Evolutionary conservation across 257 asterid species (phyloP).

Genomic region (Przewalskia tangutica): DNA sequence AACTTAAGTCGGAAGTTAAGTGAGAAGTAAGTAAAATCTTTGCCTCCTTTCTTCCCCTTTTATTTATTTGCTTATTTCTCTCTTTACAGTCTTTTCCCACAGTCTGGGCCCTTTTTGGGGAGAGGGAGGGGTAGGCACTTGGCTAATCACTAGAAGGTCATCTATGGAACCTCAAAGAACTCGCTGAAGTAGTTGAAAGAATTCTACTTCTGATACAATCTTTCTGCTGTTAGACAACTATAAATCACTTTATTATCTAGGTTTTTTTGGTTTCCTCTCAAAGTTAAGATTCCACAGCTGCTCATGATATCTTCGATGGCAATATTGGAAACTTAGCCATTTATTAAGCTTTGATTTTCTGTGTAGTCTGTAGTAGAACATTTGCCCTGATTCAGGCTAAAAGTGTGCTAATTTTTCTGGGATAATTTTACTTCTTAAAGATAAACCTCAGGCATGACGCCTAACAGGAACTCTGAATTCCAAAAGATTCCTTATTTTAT

Average conservation of each 20-base stretch:
- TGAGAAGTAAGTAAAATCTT: constrained; percentile 18
- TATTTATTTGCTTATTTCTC: background rate
- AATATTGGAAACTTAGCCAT: background rate
- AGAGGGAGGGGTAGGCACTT: too few relatives aligned
- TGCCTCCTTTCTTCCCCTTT: background rate
- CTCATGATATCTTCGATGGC: background rate
- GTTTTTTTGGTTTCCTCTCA: background rate
- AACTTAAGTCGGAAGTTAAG: constrained; percentile 46
- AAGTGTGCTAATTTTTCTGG: background rate
- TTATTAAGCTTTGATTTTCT: background rate
- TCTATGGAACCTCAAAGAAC: too few relatives aligned
- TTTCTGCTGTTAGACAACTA: background rate
- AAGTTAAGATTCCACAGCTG: background rate
- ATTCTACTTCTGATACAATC: background rate
- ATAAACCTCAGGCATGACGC: background rate
- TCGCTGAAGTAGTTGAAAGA: background rate
- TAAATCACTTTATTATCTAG: background rate
- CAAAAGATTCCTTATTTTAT: background rate
- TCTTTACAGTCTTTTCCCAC: background rate
- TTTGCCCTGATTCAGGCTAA: background rate
- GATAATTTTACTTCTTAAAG: background rate
- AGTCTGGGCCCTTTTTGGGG: background rate
- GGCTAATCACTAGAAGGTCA: background rate
- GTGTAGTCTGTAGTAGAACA: background rate
- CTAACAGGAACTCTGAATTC: background rate